Evolutionary conservation across 176 grass and related monocot genomes (phyloP).

Genomic region (Carex cristatella): DNA sequence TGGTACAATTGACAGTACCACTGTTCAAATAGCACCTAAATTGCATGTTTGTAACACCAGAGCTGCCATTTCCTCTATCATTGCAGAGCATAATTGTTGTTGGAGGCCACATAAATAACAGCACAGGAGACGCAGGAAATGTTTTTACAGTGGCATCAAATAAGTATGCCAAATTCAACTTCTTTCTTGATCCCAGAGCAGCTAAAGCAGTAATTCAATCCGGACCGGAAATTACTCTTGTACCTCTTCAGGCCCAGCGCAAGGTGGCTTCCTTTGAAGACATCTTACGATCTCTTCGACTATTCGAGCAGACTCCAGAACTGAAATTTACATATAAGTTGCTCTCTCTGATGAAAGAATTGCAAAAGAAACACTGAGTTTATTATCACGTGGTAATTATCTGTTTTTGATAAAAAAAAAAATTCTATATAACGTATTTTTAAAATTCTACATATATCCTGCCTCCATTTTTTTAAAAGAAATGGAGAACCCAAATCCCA

Average conservation of each 20-base stretch:
- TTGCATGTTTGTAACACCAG: not conserved
- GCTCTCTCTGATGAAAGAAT: constrained; percentile 42
- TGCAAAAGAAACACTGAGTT: constrained; percentile 35
- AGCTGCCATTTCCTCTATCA: not conserved
- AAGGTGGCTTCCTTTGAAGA: constrained; percentile 51
- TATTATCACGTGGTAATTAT: constrained; percentile 60
- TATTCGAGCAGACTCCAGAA: constrained; percentile 47
- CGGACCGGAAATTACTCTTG: constrained; percentile 43
- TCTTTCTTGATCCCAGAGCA: constrained; percentile 79
- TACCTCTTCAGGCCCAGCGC: constrained; percentile 60
- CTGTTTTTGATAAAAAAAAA: not conserved
- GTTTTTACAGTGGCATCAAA: constrained; percentile 61
- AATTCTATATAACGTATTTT: not conserved
- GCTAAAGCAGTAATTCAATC: constrained; percentile 56
- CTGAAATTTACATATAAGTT: constrained; percentile 44
- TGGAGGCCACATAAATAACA: constrained; percentile 40
- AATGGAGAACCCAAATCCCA: not conserved
- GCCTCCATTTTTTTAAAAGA: not conserved
- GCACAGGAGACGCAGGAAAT: constrained; percentile 42
- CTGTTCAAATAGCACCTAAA: not conserved
- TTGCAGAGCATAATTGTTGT: constrained; percentile 57
- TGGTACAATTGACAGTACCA: not conserved
- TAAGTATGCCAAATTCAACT: constrained; percentile 61
- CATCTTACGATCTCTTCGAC: constrained; percentile 33
- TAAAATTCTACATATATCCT: not conserved